Conservation (phyloP, 805 yeast genomes). For the Sugiyamaella floridensis region DNA sequence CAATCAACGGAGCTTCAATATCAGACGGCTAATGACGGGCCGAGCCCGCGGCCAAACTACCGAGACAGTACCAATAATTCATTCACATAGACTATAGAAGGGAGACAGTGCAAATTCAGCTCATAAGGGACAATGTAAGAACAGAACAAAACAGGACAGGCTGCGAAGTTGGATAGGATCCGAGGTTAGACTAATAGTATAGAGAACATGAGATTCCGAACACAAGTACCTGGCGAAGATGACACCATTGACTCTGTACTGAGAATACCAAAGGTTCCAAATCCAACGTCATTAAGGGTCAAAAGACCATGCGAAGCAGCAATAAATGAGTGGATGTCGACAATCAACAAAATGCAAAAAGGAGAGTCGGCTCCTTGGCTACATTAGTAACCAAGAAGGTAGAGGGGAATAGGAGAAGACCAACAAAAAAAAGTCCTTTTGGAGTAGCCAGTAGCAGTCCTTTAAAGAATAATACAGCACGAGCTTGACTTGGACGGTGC, state of each 20-base stretch:
- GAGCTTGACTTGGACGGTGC: slow-evolving; percentile 9
- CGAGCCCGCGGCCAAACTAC: neutral
- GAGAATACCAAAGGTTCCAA: neutral
- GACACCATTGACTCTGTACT: too few relatives aligned
- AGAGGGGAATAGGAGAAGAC: neutral
- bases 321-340: neutral
- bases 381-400: too few relatives aligned
- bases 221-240: too few relatives aligned
- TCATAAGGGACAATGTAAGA: too few relatives aligned
- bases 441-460: neutral
- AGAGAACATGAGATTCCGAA: too few relatives aligned
- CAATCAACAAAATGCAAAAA: neutral
- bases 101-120: too few relatives aligned
- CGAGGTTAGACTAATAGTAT: too few relatives aligned
- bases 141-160: too few relatives aligned
- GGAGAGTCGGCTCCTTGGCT: neutral
- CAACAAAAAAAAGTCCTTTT: neutral
- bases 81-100: too few relatives aligned
- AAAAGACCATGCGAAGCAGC: neutral
- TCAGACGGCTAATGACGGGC: neutral
- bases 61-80: too few relatives aligned
- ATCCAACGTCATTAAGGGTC: neutral
- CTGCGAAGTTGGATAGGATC: too few relatives aligned
- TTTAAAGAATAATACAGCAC: slow-evolving; percentile 22
- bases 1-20: neutral